phyloP scores from a whole-genome alignment of 148 eudicot species.

The Cornus controversa region DNA sequence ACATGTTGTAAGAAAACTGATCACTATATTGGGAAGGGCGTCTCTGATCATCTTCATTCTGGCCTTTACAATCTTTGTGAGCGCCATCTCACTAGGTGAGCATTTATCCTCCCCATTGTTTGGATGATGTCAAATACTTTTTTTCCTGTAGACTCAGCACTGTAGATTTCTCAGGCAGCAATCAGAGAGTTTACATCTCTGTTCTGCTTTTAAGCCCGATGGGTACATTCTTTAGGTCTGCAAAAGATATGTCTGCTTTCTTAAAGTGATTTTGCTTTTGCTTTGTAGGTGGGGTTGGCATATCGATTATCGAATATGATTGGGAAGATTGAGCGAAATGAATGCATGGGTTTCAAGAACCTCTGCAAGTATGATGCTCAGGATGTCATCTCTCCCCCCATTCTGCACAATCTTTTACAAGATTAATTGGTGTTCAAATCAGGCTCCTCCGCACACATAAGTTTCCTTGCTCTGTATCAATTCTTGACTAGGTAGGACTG shows the following conservation, averaged over 20 bases:
- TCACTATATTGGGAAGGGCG: conserved; percentile 66
- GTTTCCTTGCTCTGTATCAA: no score
- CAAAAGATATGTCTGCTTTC: background rate
- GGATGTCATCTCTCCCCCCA: no score
- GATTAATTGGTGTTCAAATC: no score
- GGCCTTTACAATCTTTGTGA: conserved; percentile 71
- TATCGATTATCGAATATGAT: conserved; percentile 82
- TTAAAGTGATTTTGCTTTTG: background rate
- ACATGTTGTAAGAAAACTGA: conserved; percentile 74
- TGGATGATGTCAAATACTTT: background rate
- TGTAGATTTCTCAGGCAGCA: background rate
- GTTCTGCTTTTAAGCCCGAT: background rate
- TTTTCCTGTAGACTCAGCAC: background rate
- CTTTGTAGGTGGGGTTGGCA: conserved; percentile 71
- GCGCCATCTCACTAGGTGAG: conserved; percentile 83
- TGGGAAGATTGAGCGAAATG: conserved; percentile 60
- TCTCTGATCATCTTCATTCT: conserved; percentile 86
- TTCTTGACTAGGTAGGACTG: no score
- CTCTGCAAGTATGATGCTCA: conserved; percentile 66
- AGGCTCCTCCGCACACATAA: no score
- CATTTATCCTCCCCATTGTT: background rate
- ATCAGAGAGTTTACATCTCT: background rate
- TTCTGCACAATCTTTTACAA: no score
- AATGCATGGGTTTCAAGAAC: conserved; percentile 89
- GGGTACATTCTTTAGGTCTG: background rate